phyloP scores from a whole-genome alignment of 1,284 basidiomycete genomes.

The Ustilago lituana region DNA sequence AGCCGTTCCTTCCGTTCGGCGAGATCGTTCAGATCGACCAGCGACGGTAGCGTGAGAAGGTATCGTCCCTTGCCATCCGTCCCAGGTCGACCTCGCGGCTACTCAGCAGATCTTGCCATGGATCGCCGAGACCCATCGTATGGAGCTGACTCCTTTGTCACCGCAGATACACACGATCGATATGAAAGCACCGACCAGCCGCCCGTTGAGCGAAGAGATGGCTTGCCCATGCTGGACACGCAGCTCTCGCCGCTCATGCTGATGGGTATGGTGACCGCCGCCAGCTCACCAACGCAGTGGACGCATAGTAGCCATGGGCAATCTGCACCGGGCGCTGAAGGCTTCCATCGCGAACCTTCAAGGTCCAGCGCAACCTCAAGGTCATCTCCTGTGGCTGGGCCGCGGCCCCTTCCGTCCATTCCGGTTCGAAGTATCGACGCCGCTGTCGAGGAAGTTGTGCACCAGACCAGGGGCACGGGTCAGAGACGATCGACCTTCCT shows the following conservation, averaged over 20 bases:
- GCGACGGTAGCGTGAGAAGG: constrained; percentile 13
- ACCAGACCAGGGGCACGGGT: background rate
- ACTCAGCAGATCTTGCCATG: constrained; percentile 11
- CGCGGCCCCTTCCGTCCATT: constrained; percentile 17
- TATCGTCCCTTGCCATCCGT: constrained; percentile 11
- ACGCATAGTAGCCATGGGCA: constrained; percentile 15
- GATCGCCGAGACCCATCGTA: constrained; percentile 3
- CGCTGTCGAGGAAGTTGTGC: background rate
- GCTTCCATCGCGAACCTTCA: background rate
- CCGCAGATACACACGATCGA: constrained; percentile 8
- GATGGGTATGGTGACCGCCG: constrained; percentile 25
- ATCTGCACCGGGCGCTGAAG: background rate
- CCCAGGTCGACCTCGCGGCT: constrained; percentile 1
- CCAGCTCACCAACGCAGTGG: constrained; percentile 12
- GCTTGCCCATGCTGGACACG: constrained; percentile 8
- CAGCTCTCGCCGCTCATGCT: constrained; percentile 22
- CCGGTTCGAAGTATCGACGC: constrained; percentile 1
- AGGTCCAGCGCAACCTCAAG: background rate
- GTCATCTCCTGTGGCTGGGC: background rate
- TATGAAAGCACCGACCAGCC: background rate
- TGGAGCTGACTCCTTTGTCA: constrained; percentile 11
- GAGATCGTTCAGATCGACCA: constrained; percentile 18
- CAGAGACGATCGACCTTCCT: background rate
- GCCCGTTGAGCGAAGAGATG: background rate
- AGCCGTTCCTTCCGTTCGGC: constrained; percentile 20